Evolutionary conservation across 768 basidiomycete genomes (phyloP).

Genomic region (Suillus weaverae): DNA sequence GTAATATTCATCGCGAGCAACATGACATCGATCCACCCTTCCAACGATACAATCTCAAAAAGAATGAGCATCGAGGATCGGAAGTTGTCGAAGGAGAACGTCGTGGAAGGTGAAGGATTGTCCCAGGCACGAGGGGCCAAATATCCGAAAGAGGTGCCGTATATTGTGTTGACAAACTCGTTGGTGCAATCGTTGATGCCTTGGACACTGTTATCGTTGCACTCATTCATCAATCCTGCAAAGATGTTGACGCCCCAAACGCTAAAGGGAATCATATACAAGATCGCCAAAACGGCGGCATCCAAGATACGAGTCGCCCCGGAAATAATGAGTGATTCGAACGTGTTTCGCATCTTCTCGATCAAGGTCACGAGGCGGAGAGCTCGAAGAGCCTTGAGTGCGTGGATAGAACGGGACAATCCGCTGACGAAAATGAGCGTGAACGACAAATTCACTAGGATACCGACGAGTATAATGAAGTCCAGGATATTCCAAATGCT

Average conservation of each 20-base stretch:
- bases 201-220: slow-evolving; percentile 63
- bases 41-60: slow-evolving; percentile 94
- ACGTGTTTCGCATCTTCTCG: slow-evolving; percentile 81
- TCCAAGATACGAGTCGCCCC: slow-evolving; percentile 85
- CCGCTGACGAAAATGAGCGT: slow-evolving; percentile 76
- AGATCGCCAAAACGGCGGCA: slow-evolving; percentile 83
- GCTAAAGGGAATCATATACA: slow-evolving; percentile 91
- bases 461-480: slow-evolving; percentile 76
- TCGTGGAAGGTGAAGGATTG: slow-evolving; percentile 78
- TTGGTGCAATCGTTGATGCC: slow-evolving; percentile 68
- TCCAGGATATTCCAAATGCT: slow-evolving; percentile 94
- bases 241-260: slow-evolving; percentile 96
- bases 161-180: slow-evolving; percentile 69
- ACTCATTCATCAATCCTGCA: slow-evolving; percentile 76
- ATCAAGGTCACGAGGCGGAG: slow-evolving; percentile 89
- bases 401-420: slow-evolving; percentile 76
- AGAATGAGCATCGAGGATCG: slow-evolving; percentile 81
- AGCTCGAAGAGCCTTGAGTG: slow-evolving; percentile 85
- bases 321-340: slow-evolving; percentile 83
- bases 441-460: slow-evolving; percentile 73
- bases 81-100: slow-evolving; percentile 90
- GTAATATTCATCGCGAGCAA: slow-evolving; percentile 74
- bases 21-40: slow-evolving; percentile 98
- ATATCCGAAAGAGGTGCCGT: slow-evolving; percentile 64
- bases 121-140: slow-evolving; percentile 86